Base-by-base conservation (phyloP, 2,329 filamentous ascomycete genomes). In the Epichloe sibirici region DNA sequence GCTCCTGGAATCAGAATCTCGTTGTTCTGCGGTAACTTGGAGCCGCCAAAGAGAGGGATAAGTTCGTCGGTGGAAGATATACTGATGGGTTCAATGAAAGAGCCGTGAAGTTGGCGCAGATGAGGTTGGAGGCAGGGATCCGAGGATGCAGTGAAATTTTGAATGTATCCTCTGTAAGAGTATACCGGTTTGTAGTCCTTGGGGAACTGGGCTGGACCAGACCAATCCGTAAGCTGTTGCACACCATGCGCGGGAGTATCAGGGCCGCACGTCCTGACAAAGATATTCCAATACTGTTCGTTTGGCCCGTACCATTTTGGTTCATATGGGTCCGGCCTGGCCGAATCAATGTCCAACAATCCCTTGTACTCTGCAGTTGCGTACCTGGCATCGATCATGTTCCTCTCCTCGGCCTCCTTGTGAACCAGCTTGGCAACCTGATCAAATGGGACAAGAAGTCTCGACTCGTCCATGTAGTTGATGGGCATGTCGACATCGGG, bases 401-500 rank as follows among this genome's bases (percentile, higher is more conserved):
- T 62, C 52, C 77, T 71, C 45, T 60, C 69, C 37, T 65, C 63
- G 52, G 66, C 65, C 59, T 81, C 81, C 46, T 70, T 67, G 7
- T 65, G 65, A 9, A 83, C 69, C 48, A 78, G 67, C 25, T 67
- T 66, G 25, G 75, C 69, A 52, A 85, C 74, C 13, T 76, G 69
- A 51, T 83, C 74, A 66, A 74, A 80, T 9, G 78, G 74, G 3
- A 82, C 78, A 34, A 84, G 66, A n/a, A 86, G 63, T 23, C 82
- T 72, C 31, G 81, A 75, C 62, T 85, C 79, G 62, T 85, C 81
- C 66, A 82, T 73, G 50, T 74, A 71, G 61, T 85, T 85, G 67
- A 85, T 78, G 11, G 81, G 76, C 69, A 85, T 82, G 61, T 85
- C 81, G 62, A 85, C 76, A 56, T 85, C 81, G 4, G 81, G 82